These are phyloP conservation scores for Leptodontidium sp. DNA, from an alignment of 2,329 filamentous ascomycete genomes.

Conservation along the genomic window DNA sequence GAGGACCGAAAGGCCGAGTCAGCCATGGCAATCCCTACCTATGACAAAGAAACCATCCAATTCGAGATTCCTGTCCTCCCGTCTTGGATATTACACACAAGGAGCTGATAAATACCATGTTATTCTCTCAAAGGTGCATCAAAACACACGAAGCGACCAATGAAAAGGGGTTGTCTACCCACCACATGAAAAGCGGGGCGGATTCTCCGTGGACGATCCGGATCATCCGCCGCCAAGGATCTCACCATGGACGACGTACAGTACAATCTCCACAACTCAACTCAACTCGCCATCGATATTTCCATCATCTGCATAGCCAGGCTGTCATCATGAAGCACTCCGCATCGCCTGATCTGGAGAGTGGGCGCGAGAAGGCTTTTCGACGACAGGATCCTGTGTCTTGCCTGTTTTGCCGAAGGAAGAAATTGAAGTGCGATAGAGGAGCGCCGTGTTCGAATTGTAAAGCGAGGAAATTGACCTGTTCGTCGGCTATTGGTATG, in stretches of 20 bases:
- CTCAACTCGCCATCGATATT: not conserved
- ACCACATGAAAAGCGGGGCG: not conserved
- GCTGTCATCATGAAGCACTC: constrained; percentile 4
- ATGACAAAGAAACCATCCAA: not conserved
- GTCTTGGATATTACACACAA: not conserved
- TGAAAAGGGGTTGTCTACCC: not conserved
- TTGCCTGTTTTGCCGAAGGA: constrained; percentile 39
- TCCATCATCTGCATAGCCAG: not conserved
- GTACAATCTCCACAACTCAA: not conserved
- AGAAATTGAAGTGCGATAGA: constrained; percentile 42
- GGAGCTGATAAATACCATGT: not conserved
- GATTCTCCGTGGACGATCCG: constrained; percentile 1
- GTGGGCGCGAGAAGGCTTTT: constrained; percentile 26
- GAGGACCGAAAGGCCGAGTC: not conserved
- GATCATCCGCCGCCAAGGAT: not conserved
- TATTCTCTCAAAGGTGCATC: not conserved
- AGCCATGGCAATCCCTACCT: too few species aligned
- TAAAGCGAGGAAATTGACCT: constrained; percentile 30
- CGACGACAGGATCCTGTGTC: constrained; percentile 42
- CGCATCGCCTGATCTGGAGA: not conserved
- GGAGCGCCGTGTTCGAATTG: constrained; percentile 42
- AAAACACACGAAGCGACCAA: not conserved
- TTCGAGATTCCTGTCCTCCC: not conserved
- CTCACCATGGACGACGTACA: not conserved
- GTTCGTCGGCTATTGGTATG: constrained; percentile 17